Evolutionary conservation across 768 basidiomycete genomes (phyloP).

Genomic region (Hortiboletus campestris): DNA sequence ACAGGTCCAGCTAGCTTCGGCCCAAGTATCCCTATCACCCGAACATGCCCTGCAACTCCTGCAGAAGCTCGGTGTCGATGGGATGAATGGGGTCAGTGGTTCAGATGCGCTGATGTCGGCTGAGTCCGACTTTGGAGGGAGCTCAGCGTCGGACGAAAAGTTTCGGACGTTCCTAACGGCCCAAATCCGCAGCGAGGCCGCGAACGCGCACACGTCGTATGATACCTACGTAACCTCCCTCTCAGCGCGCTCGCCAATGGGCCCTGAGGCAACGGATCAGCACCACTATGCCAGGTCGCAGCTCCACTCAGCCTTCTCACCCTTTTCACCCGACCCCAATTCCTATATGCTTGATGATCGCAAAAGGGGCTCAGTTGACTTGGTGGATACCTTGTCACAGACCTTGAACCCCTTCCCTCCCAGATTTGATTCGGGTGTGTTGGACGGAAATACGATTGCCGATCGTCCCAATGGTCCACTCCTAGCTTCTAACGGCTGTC

Average conservation of each 20-base stretch:
- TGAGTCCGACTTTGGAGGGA: conserved; percentile 17
- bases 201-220: conserved; percentile 14
- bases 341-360: conserved; percentile 36
- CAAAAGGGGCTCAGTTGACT: conserved; percentile 37
- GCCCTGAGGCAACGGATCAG: conserved; percentile 14
- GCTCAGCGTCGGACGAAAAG: conserved; percentile 24
- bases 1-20: conserved; percentile 31
- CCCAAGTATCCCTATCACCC: conserved; percentile 41
- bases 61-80: conserved; percentile 51
- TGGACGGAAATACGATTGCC: conserved; percentile 37
- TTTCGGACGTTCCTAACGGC: conserved; percentile 18
- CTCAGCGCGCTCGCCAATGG: conserved; percentile 11
- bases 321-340: conserved; percentile 78
- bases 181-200: conserved; percentile 19
- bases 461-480: conserved; percentile 43
- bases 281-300: conserved; percentile 22
- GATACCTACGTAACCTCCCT: conserved; percentile 23
- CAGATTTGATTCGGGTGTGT: conserved; percentile 40
- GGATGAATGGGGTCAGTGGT: conserved; percentile 30
- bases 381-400: conserved; percentile 46
- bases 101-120: conserved; percentile 7
- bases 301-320: conserved; percentile 50
- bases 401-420: conserved; percentile 50
- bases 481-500: conserved; percentile 45
- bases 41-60: conserved; percentile 65